These are phyloP conservation scores for Aphanomyces stellatus DNA, from an alignment of 352 stramenopile genomes.

Conservation along the genomic window DNA sequence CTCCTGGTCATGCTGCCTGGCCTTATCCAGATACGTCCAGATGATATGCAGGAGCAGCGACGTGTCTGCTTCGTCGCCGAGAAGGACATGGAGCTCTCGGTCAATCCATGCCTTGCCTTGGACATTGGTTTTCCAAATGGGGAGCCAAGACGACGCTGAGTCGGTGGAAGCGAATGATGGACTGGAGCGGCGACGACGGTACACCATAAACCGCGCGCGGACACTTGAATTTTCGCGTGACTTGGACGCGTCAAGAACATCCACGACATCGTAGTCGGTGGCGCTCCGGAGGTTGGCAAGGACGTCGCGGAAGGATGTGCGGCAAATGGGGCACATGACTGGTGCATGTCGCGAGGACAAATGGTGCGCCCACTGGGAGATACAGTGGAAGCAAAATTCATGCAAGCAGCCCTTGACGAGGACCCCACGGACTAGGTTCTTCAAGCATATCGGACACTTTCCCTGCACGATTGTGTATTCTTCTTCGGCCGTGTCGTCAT, in stretches of 20 bases:
- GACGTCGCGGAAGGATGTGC: background rate
- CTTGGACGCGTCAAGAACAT: background rate
- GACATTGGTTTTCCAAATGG: constrained; percentile 8
- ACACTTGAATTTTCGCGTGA: background rate
- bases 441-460: background rate
- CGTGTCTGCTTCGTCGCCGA: background rate
- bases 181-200: background rate
- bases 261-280: background rate
- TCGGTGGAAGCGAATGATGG: background rate
- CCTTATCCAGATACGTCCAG: background rate
- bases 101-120: background rate
- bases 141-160: background rate
- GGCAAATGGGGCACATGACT: constrained; percentile 3
- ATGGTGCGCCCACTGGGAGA: background rate
- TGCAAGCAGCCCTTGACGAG: constrained; percentile 1
- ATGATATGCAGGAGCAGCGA: background rate
- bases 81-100: background rate
- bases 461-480: background rate
- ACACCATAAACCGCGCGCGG: background rate
- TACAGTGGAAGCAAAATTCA: constrained; percentile 3
- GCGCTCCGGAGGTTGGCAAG: background rate
- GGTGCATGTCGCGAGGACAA: background rate
- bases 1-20: background rate
- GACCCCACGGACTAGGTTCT: background rate
- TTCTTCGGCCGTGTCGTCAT: background rate